Evolutionary conservation across 1,284 basidiomycete genomes (phyloP).

Genomic region (Rhodotorula sp.): DNA sequence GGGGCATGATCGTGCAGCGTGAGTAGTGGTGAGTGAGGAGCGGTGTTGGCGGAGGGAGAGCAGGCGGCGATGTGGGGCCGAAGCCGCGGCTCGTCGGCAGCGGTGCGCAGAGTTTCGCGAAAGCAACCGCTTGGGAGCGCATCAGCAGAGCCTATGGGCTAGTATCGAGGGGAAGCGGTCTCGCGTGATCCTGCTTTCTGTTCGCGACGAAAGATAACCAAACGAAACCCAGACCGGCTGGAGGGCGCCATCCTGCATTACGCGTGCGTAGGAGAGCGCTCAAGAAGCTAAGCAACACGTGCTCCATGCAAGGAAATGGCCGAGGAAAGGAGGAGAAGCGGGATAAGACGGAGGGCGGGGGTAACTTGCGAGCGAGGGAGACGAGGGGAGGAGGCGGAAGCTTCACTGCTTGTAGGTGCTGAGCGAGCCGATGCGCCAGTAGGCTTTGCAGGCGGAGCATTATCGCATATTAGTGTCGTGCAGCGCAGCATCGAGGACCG

Average conservation of each 20-base stretch:
- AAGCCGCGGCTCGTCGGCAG: neutral
- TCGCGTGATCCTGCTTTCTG: no score
- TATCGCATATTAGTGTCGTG: no score
- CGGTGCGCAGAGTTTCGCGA: no score
- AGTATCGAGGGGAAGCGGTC: no score
- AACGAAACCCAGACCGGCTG: neutral
- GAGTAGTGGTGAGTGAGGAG: no score
- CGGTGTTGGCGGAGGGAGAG: neutral
- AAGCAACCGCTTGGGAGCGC: no score
- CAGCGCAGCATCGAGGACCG: no score
- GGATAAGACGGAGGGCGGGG: neutral
- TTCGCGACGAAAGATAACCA: neutral
- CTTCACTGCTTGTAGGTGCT: conserved; percentile 25
- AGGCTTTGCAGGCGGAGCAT: neutral
- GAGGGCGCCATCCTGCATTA: no score
- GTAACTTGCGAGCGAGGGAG: neutral
- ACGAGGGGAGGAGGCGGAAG: neutral
- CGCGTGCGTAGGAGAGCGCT: neutral
- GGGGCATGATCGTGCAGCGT: conserved; percentile 20
- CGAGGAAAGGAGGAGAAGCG: neutral
- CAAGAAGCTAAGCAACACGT: neutral
- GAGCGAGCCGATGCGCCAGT: conserved; percentile 17
- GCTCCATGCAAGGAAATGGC: no score
- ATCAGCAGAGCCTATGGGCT: no score
- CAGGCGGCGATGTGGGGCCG: neutral